Percentiles rank a stretch among this genome's conserved stretches.
These are phyloP conservation scores for Tephrocybe sp. DNA, from an alignment of 768 basidiomycete species.

Conservation along the genomic window DNA sequence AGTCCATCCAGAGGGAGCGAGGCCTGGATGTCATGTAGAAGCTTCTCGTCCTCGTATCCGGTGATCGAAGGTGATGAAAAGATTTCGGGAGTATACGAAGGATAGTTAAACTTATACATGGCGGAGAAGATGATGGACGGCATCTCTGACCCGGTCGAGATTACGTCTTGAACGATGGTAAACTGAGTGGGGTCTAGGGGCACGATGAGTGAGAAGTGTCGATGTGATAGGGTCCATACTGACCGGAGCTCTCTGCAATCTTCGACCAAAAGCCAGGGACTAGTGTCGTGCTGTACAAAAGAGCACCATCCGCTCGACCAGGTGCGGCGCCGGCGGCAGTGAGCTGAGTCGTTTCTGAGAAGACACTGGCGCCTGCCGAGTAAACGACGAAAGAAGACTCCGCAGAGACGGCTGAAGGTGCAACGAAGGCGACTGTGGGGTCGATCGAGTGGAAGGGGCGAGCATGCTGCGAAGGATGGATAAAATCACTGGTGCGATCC, in stretches of 20 bases:
- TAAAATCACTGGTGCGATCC: slow-evolving; percentile 17
- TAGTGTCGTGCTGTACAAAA: slow-evolving; percentile 60
- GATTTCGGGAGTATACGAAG: slow-evolving; percentile 15
- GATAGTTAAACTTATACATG: slow-evolving; percentile 56
- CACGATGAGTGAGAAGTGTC: slow-evolving; percentile 7
- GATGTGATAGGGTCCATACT: slow-evolving; percentile 14
- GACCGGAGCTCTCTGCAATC: slow-evolving; percentile 56
- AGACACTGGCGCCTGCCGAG: slow-evolving; percentile 45
- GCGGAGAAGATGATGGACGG: slow-evolving; percentile 51
- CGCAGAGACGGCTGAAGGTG: slow-evolving; percentile 46
- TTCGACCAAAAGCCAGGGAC: slow-evolving; percentile 67
- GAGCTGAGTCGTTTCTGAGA: slow-evolving; percentile 48
- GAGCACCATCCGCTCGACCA: slow-evolving; percentile 27
- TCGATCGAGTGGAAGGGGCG: slow-evolving; percentile 62
- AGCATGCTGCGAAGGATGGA: slow-evolving; percentile 42
- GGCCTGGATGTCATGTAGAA: slow-evolving; percentile 10
- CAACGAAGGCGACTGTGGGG: slow-evolving; percentile 64
- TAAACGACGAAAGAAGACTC: slow-evolving; percentile 58
- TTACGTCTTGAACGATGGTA: slow-evolving; percentile 66
- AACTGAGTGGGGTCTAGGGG: slow-evolving; percentile 62
- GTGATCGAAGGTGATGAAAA: slow-evolving; percentile 13
- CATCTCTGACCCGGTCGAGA: slow-evolving; percentile 30
- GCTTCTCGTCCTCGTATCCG: slow-evolving; percentile 14
- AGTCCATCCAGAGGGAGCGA: slow-evolving; percentile 21
- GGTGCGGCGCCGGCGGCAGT: slow-evolving; percentile 25